A percentile compares a stretch with the other conserved stretches of the same genome.
phyloP scores from a whole-genome alignment of 202 grass and related monocot genomes.

The Musa balbisiana region DNA sequence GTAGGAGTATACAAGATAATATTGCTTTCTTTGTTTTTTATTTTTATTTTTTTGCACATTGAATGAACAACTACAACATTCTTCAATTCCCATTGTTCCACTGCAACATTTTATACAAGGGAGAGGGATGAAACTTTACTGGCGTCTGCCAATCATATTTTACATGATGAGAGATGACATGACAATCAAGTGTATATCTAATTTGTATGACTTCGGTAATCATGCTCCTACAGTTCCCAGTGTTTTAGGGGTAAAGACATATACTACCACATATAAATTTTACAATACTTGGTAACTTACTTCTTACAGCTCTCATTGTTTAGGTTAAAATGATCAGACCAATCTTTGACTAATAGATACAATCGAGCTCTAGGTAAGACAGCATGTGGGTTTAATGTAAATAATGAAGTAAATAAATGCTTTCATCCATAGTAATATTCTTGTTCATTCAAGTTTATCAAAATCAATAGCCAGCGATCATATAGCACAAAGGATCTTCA shows the following conservation, averaged over 20 bases:
- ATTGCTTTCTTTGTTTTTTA: neutral
- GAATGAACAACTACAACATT: neutral
- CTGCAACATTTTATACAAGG: neutral
- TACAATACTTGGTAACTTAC: neutral
- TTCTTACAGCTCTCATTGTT: neutral
- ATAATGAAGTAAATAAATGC: neutral
- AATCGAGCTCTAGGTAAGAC: neutral
- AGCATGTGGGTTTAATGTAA: too few relatives aligned
- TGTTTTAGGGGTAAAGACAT: too few relatives aligned
- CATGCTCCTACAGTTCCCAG: too few relatives aligned
- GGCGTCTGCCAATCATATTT: neutral
- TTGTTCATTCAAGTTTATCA: neutral
- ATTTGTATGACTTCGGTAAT: too few relatives aligned
- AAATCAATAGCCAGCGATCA: neutral
- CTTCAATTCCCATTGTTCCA: neutral
- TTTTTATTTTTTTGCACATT: neutral
- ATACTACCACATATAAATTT: neutral
- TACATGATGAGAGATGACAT: neutral
- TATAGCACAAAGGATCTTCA: neutral
- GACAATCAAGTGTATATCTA: neutral
- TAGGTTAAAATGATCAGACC: too few relatives aligned
- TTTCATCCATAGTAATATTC: neutral
- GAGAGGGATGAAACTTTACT: neutral
- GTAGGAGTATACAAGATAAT: neutral
- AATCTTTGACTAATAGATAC: too few relatives aligned